These are phyloP conservation scores for Populus hybrid DNA, from an alignment of 441 rosid species.

Conservation along the genomic window DNA sequence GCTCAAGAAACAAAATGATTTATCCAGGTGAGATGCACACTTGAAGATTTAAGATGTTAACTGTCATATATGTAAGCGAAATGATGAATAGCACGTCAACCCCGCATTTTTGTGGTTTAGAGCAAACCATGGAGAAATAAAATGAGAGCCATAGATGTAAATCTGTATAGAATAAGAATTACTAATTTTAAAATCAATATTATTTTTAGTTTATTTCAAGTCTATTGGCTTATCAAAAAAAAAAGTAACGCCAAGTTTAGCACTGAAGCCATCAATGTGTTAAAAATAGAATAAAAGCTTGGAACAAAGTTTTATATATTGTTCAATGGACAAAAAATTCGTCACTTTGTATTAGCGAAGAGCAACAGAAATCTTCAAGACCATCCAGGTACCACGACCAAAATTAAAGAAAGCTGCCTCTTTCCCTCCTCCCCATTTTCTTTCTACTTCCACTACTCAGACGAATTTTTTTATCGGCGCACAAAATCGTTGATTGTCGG, in stretches of 20 bases:
- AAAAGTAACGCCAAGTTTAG: too few species aligned
- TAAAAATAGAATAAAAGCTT: too few species aligned
- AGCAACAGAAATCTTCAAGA: too few species aligned
- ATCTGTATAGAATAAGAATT: neutral
- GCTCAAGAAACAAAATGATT: neutral
- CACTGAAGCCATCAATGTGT: too few species aligned
- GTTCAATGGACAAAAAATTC: neutral
- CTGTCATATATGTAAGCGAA: too few species aligned
- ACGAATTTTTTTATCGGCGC: slow-evolving; percentile 22
- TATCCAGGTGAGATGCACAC: neutral
- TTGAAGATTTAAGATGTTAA: neutral
- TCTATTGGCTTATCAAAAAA: too few species aligned
- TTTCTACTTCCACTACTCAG: neutral
- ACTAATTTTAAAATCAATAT: neutral
- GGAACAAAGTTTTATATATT: too few species aligned
- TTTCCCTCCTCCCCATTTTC: too few species aligned
- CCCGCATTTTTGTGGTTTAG: neutral
- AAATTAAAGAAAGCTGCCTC: too few species aligned
- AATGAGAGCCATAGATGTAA: neutral
- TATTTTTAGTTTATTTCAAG: too few species aligned
- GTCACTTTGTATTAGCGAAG: neutral
- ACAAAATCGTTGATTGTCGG: slow-evolving; percentile 51
- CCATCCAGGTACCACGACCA: too few species aligned
- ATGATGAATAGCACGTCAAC: neutral
- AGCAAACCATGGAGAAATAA: neutral